Evolutionary conservation across 257 asterid species (phyloP).

Genomic region (Petunia axillaris): DNA sequence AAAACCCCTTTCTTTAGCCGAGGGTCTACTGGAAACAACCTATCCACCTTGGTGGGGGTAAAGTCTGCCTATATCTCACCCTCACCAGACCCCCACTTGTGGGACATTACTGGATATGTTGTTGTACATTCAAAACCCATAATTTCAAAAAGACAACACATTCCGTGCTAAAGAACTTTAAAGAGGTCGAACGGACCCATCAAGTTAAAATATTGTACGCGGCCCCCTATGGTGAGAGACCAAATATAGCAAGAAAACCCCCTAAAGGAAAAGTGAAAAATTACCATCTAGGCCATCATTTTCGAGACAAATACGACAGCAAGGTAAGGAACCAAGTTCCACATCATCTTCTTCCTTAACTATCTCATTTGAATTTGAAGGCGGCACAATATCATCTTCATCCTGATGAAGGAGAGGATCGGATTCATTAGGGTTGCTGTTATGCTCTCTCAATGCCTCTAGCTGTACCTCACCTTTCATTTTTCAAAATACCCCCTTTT

Average conservation of each 20-base stretch:
- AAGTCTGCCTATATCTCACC: too few species aligned
- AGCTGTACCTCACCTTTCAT: conserved; percentile 46
- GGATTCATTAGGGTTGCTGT: conserved; percentile 41
- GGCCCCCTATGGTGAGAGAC: not conserved
- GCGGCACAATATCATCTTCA: conserved; percentile 19
- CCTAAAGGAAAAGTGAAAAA: not conserved
- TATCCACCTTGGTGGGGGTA: too few species aligned
- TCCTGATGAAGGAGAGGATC: conserved; percentile 47
- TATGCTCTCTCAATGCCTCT: conserved; percentile 35
- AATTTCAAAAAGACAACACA: not conserved
- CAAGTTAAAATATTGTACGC: not conserved
- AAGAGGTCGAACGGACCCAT: not conserved
- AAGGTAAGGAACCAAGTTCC: conserved; percentile 54
- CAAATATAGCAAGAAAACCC: not conserved
- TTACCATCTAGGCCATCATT: conserved; percentile 47
- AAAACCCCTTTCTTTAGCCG: not conserved
- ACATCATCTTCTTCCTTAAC: conserved; percentile 36
- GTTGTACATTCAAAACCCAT: not conserved
- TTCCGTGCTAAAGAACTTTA: not conserved
- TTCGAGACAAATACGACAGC: conserved; percentile 60
- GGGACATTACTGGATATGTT: too few species aligned
- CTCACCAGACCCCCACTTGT: too few species aligned
- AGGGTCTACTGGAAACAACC: too few species aligned
- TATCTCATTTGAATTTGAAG: conserved; percentile 37
- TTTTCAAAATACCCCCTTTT: not conserved